Base-by-base conservation (phyloP, 306 rosid genomes). In the Luffa acutangula region DNA sequence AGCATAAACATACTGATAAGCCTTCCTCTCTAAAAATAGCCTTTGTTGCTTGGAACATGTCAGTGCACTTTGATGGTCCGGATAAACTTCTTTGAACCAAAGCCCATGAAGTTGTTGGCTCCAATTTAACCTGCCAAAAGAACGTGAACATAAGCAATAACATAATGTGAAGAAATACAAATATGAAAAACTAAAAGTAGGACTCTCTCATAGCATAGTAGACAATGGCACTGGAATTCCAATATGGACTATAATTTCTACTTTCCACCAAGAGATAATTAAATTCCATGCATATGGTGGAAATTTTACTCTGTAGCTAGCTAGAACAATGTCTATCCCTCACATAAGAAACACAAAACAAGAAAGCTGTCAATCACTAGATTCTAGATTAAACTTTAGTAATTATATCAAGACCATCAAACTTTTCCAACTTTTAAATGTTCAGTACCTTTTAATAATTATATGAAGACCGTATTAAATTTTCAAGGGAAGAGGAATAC, bases 1-100 rank as follows among this genome's bases (percentile, higher is more conserved):
- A 78, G 56, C 5, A 43, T 49, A 77, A 62, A 46, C 42, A 12
- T 83, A 94, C 98, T 90, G 13, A 86, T 8, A 92, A 66, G 25
- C 98, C 98, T 95, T 95, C 98, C 86, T 95, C 98, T 81, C 90
- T 89, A 51, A 95, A 85, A 64, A 95, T 95, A 83, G 92, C 98
- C 84, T 63, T 91, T n/a, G 88, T 85, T 17, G 98, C 98, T 84
- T 95, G 98, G 84, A 91, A 3, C 89, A 95, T 92, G 53, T 97
- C 92, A 3, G 98, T 95, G 75, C 92, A 95, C 80, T 95, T 95
- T 3, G 98, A 91, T 4, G 91, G 90, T 14, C 64, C 66, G 36
- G 89, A 76, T 80, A 90, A 79, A 85, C 81, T 86, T 82, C 75
- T 89, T 18, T 84, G 90, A 34, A 89, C 80, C 71, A 91, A 80